Base-by-base conservation (phyloP, 768 basidiomycete species). In the Suillus brevipes region DNA sequence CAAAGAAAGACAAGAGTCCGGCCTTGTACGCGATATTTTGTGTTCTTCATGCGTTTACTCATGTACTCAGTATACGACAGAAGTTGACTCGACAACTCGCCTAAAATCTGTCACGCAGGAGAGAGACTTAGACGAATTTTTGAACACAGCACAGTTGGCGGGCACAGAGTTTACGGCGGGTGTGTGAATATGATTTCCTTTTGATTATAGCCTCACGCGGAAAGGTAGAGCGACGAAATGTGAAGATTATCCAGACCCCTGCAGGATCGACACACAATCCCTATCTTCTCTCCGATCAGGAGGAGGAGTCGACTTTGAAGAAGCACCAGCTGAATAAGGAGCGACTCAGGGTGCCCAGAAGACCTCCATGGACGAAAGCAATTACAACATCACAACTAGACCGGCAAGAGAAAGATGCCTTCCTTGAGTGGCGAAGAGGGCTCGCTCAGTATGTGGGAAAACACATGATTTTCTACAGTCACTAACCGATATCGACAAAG, bases 131-230 rank as follows among this genome's bases (percentile, higher is more conserved):
- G 95, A 98, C 69, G 97, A 96, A 77, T 99, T 99, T 75, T 78
- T 99, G 63, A 96, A 87, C 73, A 97, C 94, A 14, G 97, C 97
- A 12, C 92, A 95, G 71, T 81, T 99, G 62, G 97, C 97, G 16
- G 97, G 91, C 60, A 92, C 92, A 13, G 94, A 99, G 70, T 99
- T 99, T 73, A 93, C 94, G 20, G 97, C 97, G 42, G 97, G 96
- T 97, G 65, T 42, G 86, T 70, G 31, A 37, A 18, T 43, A 59
- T 43, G 43, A 45, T 50, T 23, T 42, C 60, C 12, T 31, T 36
- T 38, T 52, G 4, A 20, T 49, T 34, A 18, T 47, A 13, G 25
- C n/a, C 45, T 43, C 47, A 53, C 59, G 34, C n/a, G 47, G 28
- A 63, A 31, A 58, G 49, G 1, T 63, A 92, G 92, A 94, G 74